A percentile compares a stretch with the other conserved stretches of the same genome.
phyloP scores from a whole-genome alignment of 2,329 filamentous ascomycete species.

The Aspergillus ruber region DNA sequence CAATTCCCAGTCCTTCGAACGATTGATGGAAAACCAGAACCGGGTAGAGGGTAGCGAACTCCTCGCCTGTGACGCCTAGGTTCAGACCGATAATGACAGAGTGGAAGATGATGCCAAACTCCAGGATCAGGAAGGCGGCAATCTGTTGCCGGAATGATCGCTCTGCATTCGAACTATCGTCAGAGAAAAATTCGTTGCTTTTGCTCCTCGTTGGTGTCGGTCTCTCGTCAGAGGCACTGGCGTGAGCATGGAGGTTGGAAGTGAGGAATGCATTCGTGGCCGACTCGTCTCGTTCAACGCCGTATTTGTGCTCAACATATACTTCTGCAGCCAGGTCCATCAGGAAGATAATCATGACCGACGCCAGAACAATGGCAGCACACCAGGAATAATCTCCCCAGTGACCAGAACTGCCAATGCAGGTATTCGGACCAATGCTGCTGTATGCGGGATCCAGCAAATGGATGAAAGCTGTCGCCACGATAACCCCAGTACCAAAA shows the following conservation, averaged over 20 bases:
- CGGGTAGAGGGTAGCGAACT: conserved; percentile 53
- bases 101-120: conserved; percentile 59
- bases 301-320: conserved; percentile 46
- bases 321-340: conserved; percentile 47
- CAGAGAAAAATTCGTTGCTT: not conserved
- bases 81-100: conserved; percentile 59
- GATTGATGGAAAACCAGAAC: conserved; percentile 59
- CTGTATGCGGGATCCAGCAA: conserved; percentile 41
- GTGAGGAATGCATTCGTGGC: conserved; percentile 1
- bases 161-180: conserved; percentile 7
- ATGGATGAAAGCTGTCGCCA: conserved; percentile 45
- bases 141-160: conserved; percentile 32
- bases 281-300: conserved; percentile 21
- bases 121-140: conserved; percentile 42
- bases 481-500: conserved; percentile 43
- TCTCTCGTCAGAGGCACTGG: not conserved
- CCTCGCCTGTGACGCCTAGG: conserved; percentile 51
- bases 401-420: conserved; percentile 48
- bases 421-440: conserved; percentile 43
- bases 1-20: conserved; percentile 59
- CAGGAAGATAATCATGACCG: conserved; percentile 46
- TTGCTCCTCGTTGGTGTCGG: not conserved
- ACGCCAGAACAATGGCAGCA: conserved; percentile 45
- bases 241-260: not conserved
- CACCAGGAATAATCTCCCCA: conserved; percentile 50